phyloP scores from a whole-genome alignment of 2,329 filamentous ascomycete species.

The Fusarium anthophilum region DNA sequence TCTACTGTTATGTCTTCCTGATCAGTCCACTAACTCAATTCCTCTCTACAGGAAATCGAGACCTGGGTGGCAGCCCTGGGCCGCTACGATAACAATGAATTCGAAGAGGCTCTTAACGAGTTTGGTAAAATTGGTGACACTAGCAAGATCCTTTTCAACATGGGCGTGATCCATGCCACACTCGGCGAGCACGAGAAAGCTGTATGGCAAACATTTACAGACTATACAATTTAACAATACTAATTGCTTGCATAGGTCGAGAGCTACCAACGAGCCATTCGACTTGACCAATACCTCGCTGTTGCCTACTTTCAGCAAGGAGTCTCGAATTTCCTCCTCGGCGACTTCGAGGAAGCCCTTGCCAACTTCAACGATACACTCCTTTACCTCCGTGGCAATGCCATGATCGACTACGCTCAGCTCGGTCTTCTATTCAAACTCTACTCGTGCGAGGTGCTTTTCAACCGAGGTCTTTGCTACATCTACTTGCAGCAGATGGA shows the following conservation, averaged over 20 bases:
- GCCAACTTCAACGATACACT: slow-evolving; percentile 99
- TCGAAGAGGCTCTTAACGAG: slow-evolving; percentile 84
- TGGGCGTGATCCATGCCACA: slow-evolving; percentile 96
- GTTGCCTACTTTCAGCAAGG: slow-evolving; percentile 99
- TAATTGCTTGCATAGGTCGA: slow-evolving; percentile 71
- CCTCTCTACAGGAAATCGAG: slow-evolving; percentile 85
- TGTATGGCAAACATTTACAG: slow-evolving; percentile 66
- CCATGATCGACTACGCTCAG: slow-evolving; percentile 97
- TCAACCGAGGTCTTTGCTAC: slow-evolving; percentile 97
- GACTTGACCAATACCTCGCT: slow-evolving; percentile 92
- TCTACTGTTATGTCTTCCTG: neutral
- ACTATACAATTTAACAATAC: slow-evolving; percentile 10
- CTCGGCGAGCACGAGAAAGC: slow-evolving; percentile 95
- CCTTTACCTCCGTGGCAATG: slow-evolving; percentile 92
- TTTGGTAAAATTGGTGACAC: slow-evolving; percentile 93
- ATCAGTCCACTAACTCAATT: slow-evolving; percentile 26
- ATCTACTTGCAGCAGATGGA: slow-evolving; percentile 95
- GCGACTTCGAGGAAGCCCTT: slow-evolving; percentile 95
- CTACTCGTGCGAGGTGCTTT: slow-evolving; percentile 96
- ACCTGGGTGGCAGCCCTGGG: slow-evolving; percentile 93
- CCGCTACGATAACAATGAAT: slow-evolving; percentile 97
- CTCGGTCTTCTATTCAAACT: slow-evolving; percentile 94
- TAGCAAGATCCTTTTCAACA: slow-evolving; percentile 98
- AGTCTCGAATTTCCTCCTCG: slow-evolving; percentile 96
- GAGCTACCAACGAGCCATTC: slow-evolving; percentile 91